These are phyloP conservation scores for Colletotrichum endophyticum DNA, from an alignment of 2,329 filamentous ascomycete genomes.

Conservation along the genomic window DNA sequence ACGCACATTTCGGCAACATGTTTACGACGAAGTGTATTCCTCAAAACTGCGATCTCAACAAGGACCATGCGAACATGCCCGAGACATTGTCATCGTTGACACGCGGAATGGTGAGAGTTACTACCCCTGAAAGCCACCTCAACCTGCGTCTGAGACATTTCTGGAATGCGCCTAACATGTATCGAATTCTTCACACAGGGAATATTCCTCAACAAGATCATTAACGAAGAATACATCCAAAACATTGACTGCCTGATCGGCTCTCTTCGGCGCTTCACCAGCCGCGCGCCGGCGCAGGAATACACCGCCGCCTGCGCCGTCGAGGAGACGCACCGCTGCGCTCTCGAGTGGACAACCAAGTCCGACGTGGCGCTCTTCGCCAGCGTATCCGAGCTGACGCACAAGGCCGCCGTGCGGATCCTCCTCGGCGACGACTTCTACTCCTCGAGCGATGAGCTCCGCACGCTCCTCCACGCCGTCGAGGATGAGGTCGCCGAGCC, in stretches of 20 bases:
- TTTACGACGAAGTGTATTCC: conserved; percentile 14
- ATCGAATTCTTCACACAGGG: neutral
- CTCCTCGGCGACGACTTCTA: conserved; percentile 26
- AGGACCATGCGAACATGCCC: conserved; percentile 7
- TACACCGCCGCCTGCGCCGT: conserved; percentile 10
- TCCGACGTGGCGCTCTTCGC: conserved; percentile 14
- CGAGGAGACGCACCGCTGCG: conserved; percentile 21
- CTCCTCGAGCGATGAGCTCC: conserved; percentile 12
- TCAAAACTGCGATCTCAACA: conserved; percentile 10
- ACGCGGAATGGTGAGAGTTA: conserved; percentile 18
- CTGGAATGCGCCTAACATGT: neutral
- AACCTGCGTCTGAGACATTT: conserved; percentile 1
- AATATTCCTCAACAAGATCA: conserved; percentile 22
- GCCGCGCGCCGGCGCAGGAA: neutral
- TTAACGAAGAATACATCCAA: conserved; percentile 16
- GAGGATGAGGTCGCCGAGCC: conserved; percentile 3
- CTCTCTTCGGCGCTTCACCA: conserved; percentile 18
- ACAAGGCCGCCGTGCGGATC: conserved; percentile 14
- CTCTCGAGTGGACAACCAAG: conserved; percentile 8
- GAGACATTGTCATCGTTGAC: conserved; percentile 20
- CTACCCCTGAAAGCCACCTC: neutral
- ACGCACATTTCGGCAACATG: conserved; percentile 3
- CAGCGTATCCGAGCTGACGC: conserved; percentile 11
- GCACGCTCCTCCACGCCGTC: conserved; percentile 14
- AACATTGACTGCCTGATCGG: conserved; percentile 6